phyloP scores from a whole-genome alignment of 192 early-diverging fungal genomes.

The Linnemannia exigua region DNA sequence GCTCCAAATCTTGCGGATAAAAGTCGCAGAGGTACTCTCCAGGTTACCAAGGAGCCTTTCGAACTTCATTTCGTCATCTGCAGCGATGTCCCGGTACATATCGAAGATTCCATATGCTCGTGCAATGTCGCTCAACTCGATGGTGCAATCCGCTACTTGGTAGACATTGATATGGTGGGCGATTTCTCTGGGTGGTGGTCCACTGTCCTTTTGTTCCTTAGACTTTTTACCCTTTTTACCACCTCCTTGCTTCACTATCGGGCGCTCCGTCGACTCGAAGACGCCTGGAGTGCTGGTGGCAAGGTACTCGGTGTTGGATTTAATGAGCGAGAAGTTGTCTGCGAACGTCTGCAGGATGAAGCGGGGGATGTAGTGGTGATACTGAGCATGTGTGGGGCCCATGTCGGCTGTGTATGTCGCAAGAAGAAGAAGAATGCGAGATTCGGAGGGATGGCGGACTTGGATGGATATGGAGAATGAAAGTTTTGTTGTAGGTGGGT shows the following conservation, averaged over 20 bases:
- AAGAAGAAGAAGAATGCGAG: too few species aligned
- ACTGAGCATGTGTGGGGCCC: conserved; percentile 13
- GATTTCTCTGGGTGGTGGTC: background rate
- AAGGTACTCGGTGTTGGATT: background rate
- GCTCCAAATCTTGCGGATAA: conserved; percentile 23
- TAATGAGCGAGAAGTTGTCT: conserved; percentile 10
- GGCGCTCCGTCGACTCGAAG: background rate
- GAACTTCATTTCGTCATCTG: conserved; percentile 39
- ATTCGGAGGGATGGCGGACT: too few species aligned
- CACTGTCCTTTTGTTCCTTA: background rate
- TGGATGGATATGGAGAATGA: too few species aligned
- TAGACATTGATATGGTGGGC: conserved; percentile 9
- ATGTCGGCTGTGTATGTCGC: too few species aligned
- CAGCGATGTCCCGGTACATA: conserved; percentile 12
- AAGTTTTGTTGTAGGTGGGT: too few species aligned
- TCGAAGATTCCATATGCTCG: conserved; percentile 18
- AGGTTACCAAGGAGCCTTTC: conserved; percentile 40
- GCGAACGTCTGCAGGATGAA: conserved; percentile 48
- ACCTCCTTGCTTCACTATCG: too few species aligned
- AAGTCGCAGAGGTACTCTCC: conserved; percentile 20
- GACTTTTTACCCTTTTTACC: background rate
- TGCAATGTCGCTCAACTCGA: background rate
- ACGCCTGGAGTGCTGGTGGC: background rate
- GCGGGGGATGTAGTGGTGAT: conserved; percentile 49
- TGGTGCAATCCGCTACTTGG: background rate